Evolutionary conservation across 1,284 basidiomycete genomes (phyloP), one percentile per base, ranked within the genome.

Genomic region (Trichosporon ovoides): DNA sequence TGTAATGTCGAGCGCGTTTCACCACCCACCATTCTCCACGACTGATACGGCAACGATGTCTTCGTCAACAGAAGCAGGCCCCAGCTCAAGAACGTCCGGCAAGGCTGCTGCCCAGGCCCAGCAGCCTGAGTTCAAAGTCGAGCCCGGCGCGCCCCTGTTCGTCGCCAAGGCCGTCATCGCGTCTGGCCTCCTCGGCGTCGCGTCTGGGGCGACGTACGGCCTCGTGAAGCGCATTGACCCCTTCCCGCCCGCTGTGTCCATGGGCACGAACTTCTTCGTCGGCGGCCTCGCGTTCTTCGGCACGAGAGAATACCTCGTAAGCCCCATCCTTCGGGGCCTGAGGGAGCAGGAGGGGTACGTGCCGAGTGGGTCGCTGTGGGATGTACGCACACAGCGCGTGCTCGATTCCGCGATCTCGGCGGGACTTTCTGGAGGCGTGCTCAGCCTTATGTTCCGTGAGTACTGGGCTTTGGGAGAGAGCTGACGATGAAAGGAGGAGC

Each of bases 291-390:
- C 69, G 2, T 75, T 77, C 59, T 75, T 73, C 57, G 70, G 74
- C 69, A 54, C 74, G 14, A 53, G 76, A 58, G 76, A 77, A 66
- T 77, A 77, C 61, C 24, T 75, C 56, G 64, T 77, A 34, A 72
- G 74, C 3, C 76, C 76, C 0, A 37, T 70, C 2, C 63, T 76
- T 14, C 52, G 68, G 7, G 57, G 63, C 1, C 24, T 61, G 3
- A 55, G 66, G 18, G 14, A 48, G 43, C 43, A 48, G 43, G 43
- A 48, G 7, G 43, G 59, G 7, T 46, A 50, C 18, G 53, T 56
- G 18, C 40, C 63, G 18, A 48, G 28, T 12, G 56, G 22, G 31
- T 57, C 60, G 0, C 43, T 74, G 6, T 52, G 58, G 6, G 60
- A 70, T 24, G 63, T 74, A 12, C 60, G 70, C 31, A 66, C 56